Evolutionary conservation across 225 moss, liverwort and hornwort genomes (phyloP), one percentile per base, ranked within the genome.

Genomic region (Asterella californica): DNA sequence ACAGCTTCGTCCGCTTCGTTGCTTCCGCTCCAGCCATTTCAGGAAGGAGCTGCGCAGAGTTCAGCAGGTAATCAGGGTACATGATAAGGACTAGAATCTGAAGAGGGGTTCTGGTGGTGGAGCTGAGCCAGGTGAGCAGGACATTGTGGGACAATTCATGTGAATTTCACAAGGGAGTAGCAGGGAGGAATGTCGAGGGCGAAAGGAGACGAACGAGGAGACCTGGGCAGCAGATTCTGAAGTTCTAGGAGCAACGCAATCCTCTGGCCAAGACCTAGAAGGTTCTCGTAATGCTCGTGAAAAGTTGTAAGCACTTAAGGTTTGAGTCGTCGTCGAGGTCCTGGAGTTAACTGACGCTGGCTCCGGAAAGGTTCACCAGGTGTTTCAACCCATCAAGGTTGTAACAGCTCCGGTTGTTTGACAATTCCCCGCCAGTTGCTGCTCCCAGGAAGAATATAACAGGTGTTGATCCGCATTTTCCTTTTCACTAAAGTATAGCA

Each of bases 341-440:
- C 10, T 69, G 17, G 36, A 38, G 37, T 38, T 69, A 38, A 48
- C 24, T 46, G 46, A 46, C 47, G 38, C 72, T 72, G 72, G 72
- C 72, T 25, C 75, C 19, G 53, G 55, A 48, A 75, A 55, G 48
- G 1, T 57, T 54, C 22, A 53, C 17, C 53, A 75, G 75, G 75
- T 75, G 52, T 75, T 75, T 75, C 75, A 57, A 54, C 75, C 53
- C 18, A 75, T 32, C 11, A 57, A 55, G 75, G 75, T 75, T 75
- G 75, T 36, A 32, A 55, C 75, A 75, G 54, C 75, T 75, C 29
- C 34, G 27, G 9, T 18, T 9, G 21, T 48, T 75, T 9, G 32
- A 30, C 30, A 22, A 15, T 48, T 32, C 36, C 50, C 7, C 19
- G 19, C 14, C 27, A 38, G 32, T 55, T 53, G 29, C 46, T 29